phyloP scores from a whole-genome alignment of 1,139 yeast species.

The Magnusiomyces paraingens region DNA sequence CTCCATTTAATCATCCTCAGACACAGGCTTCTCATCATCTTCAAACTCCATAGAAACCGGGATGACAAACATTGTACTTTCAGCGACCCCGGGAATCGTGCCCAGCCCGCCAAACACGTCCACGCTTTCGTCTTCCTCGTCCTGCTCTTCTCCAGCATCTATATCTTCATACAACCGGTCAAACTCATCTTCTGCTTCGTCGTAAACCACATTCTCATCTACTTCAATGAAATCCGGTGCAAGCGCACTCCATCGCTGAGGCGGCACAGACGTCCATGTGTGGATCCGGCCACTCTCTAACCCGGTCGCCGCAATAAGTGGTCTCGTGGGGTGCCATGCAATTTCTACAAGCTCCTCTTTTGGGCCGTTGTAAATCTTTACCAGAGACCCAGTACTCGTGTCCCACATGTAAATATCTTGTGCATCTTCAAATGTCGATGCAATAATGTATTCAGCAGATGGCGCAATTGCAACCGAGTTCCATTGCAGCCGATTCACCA shows the following conservation, averaged over 20 bases:
- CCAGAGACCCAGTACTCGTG: constrained; percentile 76
- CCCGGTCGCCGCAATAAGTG: constrained; percentile 82
- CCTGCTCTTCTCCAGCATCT: constrained; percentile 56
- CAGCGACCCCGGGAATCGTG: constrained; percentile 29
- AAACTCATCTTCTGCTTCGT: constrained; percentile 88
- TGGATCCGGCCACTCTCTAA: constrained; percentile 78
- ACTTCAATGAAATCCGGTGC: constrained; percentile 97
- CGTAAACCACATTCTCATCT: constrained; percentile 84
- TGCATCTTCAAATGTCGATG: constrained; percentile 80
- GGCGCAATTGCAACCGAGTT: constrained; percentile 70
- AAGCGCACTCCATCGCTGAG: constrained; percentile 93
- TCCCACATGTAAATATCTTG: constrained; percentile 95
- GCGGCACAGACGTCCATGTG: constrained; percentile 75
- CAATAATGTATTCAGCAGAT: constrained; percentile 77
- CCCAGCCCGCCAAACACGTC: constrained; percentile 43
- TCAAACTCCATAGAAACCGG: constrained; percentile 28
- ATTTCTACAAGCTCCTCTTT: constrained; percentile 75
- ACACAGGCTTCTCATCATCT: constrained; percentile 16
- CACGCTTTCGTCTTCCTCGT: constrained; percentile 61
- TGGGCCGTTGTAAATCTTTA: constrained; percentile 89
- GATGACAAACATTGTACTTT: constrained; percentile 41
- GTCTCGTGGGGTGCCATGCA: constrained; percentile 67
- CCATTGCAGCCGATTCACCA: constrained; percentile 86
- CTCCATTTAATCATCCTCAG: not conserved
- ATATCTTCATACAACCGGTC: constrained; percentile 79